Conservation (phyloP, 2,329 filamentous ascomycete species). For the Colletotrichum scovillei region DNA sequence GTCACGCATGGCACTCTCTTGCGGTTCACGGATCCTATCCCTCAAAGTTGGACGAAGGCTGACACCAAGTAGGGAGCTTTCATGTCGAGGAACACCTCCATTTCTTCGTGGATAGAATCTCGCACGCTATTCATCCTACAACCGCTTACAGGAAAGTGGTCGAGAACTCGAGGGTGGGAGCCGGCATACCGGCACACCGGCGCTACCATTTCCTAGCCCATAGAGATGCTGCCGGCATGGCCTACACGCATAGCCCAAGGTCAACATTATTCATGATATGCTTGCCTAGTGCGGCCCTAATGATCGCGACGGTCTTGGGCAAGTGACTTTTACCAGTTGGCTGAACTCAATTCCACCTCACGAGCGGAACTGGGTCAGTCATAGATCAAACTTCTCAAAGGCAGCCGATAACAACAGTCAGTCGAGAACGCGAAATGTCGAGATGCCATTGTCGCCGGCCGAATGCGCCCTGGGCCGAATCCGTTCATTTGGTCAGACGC, state of each 20-base stretch:
- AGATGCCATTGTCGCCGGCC: neutral
- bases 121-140: neutral
- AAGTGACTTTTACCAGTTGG: neutral
- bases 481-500: constrained; percentile 19
- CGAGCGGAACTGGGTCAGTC: neutral
- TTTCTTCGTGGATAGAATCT: neutral
- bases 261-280: constrained; percentile 6
- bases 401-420: neutral
- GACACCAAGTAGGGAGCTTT: neutral
- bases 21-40: neutral
- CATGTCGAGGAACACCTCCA: neutral
- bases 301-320: constrained; percentile 10
- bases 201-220: neutral
- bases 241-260: neutral
- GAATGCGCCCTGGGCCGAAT: neutral
- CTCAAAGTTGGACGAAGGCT: neutral
- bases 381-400: neutral
- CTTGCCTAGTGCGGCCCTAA: neutral
- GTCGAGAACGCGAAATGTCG: neutral
- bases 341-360: constrained; percentile 16
- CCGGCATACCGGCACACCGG: neutral
- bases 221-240: neutral
- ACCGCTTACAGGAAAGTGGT: neutral
- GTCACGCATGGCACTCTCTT: constrained; percentile 3
- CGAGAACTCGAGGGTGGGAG: neutral